phyloP scores from a whole-genome alignment of 352 stramenopile species.

The Phytopythium ostracodes region DNA sequence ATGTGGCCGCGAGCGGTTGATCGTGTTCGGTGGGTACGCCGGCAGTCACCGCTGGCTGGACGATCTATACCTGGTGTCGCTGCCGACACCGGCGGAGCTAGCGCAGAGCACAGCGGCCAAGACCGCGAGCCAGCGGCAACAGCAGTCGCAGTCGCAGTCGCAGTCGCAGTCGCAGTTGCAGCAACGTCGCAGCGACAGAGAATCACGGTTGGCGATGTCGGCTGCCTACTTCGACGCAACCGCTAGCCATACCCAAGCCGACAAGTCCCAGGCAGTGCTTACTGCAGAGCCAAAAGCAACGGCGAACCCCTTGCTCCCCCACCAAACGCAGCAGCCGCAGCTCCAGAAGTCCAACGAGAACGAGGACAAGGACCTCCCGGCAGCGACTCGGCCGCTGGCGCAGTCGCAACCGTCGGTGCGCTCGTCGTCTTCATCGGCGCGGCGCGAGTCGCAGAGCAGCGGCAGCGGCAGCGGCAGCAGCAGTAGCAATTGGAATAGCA shows the following conservation, averaged over 20 bases:
- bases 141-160: constrained; percentile 3
- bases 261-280: not conserved
- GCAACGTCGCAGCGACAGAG: not conserved
- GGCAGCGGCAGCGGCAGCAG: not conserved
- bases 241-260: not conserved
- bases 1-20: constrained; percentile 6
- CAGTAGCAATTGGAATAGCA: not conserved
- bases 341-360: not conserved
- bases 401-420: constrained; percentile 3
- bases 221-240: not conserved
- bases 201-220: not conserved
- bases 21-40: constrained; percentile 70
- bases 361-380: not conserved
- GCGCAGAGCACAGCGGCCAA: not conserved
- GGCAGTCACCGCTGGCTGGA: constrained; percentile 56
- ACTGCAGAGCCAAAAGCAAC: not conserved
- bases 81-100: constrained; percentile 5
- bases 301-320: not conserved
- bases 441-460: constrained; percentile 2
- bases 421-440: not conserved
- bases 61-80: constrained; percentile 53
- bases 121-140: constrained; percentile 5
- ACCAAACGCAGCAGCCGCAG: constrained; percentile 1
- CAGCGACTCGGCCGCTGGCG: not conserved
- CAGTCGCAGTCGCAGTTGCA: constrained; percentile 3